phyloP scores from a whole-genome alignment of 345 rosid genomes.

The Heritiera littoralis region DNA sequence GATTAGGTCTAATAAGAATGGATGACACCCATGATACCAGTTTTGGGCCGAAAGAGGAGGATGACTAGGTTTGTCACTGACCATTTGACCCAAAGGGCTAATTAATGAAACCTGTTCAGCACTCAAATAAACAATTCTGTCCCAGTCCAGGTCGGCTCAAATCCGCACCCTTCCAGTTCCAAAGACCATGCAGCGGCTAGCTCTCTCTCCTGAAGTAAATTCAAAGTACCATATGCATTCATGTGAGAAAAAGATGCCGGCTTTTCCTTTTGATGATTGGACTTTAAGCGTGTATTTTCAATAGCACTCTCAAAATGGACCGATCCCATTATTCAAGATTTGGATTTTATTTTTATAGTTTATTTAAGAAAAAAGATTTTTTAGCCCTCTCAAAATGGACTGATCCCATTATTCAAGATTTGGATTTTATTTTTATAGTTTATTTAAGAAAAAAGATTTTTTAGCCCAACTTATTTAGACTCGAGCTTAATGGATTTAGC shows the following conservation, averaged over 20 bases:
- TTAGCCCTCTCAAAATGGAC: no score
- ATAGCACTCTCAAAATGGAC: no score
- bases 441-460: no score
- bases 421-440: no score
- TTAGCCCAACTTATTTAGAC: no score
- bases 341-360: no score
- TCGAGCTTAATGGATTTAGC: no score
- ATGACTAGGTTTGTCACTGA: neutral
- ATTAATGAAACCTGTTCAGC: neutral
- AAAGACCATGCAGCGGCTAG: neutral
- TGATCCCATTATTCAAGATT: no score
- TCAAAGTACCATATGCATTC: neutral
- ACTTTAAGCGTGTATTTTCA: no score
- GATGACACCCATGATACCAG: neutral
- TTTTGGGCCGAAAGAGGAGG: neutral
- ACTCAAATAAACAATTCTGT: neutral
- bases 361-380: no score
- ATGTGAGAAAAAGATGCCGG: neutral
- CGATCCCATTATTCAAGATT: no score
- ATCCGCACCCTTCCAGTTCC: neutral
- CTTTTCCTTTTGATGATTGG: neutral
- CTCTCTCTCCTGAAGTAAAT: neutral
- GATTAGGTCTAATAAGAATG: no score
- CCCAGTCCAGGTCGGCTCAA: neutral
- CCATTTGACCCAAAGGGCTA: neutral